phyloP scores from a whole-genome alignment of 345 rosid genomes.

The Camelina hispida region DNA sequence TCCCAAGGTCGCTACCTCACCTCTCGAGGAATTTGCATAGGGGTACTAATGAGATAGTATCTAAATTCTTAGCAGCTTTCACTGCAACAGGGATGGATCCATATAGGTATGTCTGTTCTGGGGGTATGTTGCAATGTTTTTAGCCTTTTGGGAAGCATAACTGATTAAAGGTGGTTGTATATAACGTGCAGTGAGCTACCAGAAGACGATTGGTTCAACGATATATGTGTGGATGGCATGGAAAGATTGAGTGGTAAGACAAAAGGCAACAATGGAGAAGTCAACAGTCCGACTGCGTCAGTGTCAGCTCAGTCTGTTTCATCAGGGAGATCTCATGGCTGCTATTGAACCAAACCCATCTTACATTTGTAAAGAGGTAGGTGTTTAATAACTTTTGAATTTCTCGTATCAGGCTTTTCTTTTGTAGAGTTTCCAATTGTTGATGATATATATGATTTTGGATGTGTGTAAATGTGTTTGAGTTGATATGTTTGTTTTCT shows the following conservation, averaged over 20 bases:
- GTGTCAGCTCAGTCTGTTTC: constrained; percentile 97
- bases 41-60: constrained; percentile 84
- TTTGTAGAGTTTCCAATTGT: constrained; percentile 38
- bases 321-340: constrained; percentile 89
- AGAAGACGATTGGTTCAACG: constrained; percentile 91
- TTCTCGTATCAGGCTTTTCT: no score
- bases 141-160: constrained; percentile 5
- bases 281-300: constrained; percentile 94
- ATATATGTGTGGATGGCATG: constrained; percentile 75
- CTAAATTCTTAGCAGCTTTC: constrained; percentile 81
- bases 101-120: constrained; percentile 58
- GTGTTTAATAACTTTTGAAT: no score
- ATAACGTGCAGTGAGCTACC: constrained; percentile 70
- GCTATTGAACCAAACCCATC: constrained; percentile 47
- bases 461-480: constrained; percentile 35
- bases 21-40: constrained; percentile 89
- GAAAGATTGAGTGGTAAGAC: constrained; percentile 89
- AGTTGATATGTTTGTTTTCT: constrained; percentile 7
- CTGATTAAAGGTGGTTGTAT: constrained; percentile 21
- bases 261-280: constrained; percentile 76
- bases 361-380: constrained; percentile 28
- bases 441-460: constrained; percentile 30
- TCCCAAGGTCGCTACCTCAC: constrained; percentile 98
- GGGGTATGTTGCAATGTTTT: background rate
- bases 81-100: constrained; percentile 94